A percentile compares a stretch with the other conserved stretches of the same genome.
Conservation (phyloP, 352 stramenopile species). For the Globisporangium parvum region DNA sequence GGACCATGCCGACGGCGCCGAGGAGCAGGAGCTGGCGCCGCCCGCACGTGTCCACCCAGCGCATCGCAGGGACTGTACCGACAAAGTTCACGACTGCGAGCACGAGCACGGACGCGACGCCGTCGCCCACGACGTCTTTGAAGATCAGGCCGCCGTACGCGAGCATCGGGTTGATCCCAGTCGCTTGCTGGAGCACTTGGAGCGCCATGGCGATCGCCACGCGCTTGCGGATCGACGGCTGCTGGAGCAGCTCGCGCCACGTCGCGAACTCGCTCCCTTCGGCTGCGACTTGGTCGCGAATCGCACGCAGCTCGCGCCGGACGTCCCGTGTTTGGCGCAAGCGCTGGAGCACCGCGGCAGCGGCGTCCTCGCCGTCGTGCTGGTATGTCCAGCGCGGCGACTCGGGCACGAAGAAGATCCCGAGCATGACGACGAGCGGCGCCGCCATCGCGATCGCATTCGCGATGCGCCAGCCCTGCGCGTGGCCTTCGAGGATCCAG, state of each 20-base stretch:
- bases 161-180: slow-evolving; percentile 34
- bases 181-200: slow-evolving; percentile 40
- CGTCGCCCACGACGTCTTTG: slow-evolving; percentile 27
- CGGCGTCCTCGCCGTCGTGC: slow-evolving; percentile 23
- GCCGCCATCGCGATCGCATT: slow-evolving; percentile 14
- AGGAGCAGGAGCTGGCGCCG: slow-evolving; percentile 28
- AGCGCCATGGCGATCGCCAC: slow-evolving; percentile 29
- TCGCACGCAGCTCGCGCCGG: slow-evolving; percentile 16
- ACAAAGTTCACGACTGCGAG: slow-evolving; percentile 23
- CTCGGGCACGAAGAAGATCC: slow-evolving; percentile 11
- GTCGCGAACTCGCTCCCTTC: slow-evolving; percentile 17
- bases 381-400: slow-evolving; percentile 26
- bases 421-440: slow-evolving; percentile 16
- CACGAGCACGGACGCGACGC: slow-evolving; percentile 19
- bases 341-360: slow-evolving; percentile 10
- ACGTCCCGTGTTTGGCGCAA: neutral
- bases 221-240: slow-evolving; percentile 18
- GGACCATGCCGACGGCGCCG: slow-evolving; percentile 29
- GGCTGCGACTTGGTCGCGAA: neutral
- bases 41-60: slow-evolving; percentile 30
- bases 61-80: slow-evolving; percentile 31
- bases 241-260: slow-evolving; percentile 34
- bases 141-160: slow-evolving; percentile 31
- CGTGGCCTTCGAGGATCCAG: slow-evolving; percentile 3
- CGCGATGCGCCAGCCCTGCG: slow-evolving; percentile 13